phyloP scores from a whole-genome alignment of 2,329 filamentous ascomycete species.

The Colletotrichum echinochloae region DNA sequence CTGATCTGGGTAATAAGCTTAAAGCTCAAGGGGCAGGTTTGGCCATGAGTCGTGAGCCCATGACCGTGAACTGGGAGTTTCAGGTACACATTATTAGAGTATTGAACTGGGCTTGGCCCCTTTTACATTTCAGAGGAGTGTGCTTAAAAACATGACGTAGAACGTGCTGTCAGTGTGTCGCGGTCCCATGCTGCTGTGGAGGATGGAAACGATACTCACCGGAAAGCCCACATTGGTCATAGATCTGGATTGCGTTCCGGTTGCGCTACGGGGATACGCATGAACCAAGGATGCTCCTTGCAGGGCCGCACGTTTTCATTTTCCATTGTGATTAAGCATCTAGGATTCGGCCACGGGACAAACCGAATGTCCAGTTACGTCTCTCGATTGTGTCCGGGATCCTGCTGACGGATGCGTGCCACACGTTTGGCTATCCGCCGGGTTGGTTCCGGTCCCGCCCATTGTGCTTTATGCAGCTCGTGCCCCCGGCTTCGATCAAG shows the following conservation, averaged over 20 bases:
- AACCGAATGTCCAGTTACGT: too few species aligned
- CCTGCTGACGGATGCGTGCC: neutral
- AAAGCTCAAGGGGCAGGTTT: neutral
- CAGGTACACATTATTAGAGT: neutral
- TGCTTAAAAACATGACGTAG: neutral
- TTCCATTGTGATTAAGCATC: neutral
- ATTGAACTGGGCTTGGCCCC: constrained; percentile 3
- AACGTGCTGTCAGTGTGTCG: too few species aligned
- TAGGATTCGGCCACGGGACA: too few species aligned
- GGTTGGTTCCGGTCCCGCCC: neutral
- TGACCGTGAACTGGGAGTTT: neutral
- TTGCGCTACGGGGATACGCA: too few species aligned
- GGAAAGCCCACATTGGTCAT: neutral
- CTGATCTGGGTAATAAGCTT: neutral
- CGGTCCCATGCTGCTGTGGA: too few species aligned
- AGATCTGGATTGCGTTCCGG: too few species aligned
- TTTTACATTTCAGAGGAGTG: neutral
- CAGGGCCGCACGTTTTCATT: neutral
- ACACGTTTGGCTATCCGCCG: neutral
- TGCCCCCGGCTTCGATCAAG: neutral
- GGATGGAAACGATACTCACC: neutral
- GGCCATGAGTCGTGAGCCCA: neutral
- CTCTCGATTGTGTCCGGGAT: neutral
- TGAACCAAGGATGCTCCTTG: neutral
- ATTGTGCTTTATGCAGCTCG: neutral